Conservation (phyloP, 768 basidiomycete species). For the Tylopilus sp. region DNA sequence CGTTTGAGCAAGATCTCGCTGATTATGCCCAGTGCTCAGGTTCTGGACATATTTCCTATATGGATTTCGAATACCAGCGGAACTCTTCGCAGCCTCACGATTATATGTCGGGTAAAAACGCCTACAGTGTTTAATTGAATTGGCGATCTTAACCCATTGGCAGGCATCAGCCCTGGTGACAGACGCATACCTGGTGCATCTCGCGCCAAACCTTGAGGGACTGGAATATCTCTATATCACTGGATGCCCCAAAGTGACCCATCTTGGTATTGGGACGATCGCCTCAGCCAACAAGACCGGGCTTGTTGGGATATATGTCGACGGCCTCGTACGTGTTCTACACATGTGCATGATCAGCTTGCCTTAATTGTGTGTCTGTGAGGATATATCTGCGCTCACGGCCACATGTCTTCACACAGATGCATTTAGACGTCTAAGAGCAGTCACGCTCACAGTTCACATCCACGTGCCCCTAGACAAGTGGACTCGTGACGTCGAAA, state of each 20-base stretch:
- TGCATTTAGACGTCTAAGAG: conserved; percentile 43
- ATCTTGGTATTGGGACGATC: conserved; percentile 53
- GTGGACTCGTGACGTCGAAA: conserved; percentile 45
- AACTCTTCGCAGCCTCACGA: conserved; percentile 53
- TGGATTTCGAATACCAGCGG: conserved; percentile 49
- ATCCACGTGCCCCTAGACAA: conserved; percentile 32
- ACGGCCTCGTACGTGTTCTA: conserved; percentile 51
- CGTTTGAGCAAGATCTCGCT: conserved; percentile 54
- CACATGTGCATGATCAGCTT: background rate
- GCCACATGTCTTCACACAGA: conserved; percentile 32
- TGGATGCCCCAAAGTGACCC: conserved; percentile 69
- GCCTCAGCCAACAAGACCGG: conserved; percentile 43
- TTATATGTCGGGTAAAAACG: conserved; percentile 62
- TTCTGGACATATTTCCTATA: conserved; percentile 44
- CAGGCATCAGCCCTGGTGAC: conserved; percentile 59
- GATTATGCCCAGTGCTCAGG: conserved; percentile 67
- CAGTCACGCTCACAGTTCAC: conserved; percentile 56
- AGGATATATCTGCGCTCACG: conserved; percentile 56
- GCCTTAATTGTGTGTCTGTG: conserved; percentile 2
- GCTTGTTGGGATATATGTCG: conserved; percentile 54
- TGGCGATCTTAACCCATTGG: background rate
- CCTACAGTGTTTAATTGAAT: background rate
- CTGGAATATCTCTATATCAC: conserved; percentile 58
- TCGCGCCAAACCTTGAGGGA: conserved; percentile 47
- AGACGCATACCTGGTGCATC: conserved; percentile 47